Evolutionary conservation across 768 basidiomycete species (phyloP).

Genomic region (Ramaria sp.): DNA sequence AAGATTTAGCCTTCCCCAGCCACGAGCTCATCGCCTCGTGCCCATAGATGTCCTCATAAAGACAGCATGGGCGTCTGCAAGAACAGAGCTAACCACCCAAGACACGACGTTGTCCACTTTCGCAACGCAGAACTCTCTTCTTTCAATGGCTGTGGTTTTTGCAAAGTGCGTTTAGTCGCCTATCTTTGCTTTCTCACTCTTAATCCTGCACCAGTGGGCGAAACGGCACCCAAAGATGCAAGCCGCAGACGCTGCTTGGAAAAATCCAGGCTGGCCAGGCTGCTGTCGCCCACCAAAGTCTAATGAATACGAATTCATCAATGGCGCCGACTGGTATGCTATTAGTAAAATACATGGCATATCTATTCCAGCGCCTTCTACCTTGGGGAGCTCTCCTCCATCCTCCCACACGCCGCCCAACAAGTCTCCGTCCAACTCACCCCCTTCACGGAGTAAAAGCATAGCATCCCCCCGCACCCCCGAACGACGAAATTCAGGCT

Average conservation of each 20-base stretch:
- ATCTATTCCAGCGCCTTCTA: neutral
- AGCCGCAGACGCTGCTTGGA: constrained; percentile 28
- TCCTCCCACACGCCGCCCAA: neutral
- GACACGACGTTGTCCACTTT: constrained; percentile 65
- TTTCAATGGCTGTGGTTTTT: constrained; percentile 82
- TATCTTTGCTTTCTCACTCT: constrained; percentile 14
- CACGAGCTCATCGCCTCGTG: constrained; percentile 16
- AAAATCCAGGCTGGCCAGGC: constrained; percentile 77
- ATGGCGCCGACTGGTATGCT: constrained; percentile 68
- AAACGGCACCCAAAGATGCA: constrained; percentile 35
- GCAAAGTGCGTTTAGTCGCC: constrained; percentile 50
- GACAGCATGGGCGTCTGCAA: constrained; percentile 55
- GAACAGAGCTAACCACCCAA: constrained; percentile 63
- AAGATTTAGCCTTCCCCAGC: constrained; percentile 9
- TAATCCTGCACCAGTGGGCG: constrained; percentile 50
- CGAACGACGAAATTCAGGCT: constrained; percentile 1
- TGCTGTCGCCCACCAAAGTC: constrained; percentile 70
- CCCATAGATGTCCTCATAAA: constrained; percentile 56
- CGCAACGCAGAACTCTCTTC: constrained; percentile 84
- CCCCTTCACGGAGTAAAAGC: neutral
- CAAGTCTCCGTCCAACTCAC: neutral
- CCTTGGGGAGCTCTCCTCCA: neutral
- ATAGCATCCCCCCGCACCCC: neutral
- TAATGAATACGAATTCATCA: constrained; percentile 51
- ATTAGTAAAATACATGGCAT: constrained; percentile 55